Evolutionary conservation across 2,329 filamentous ascomycete species (phyloP), one percentile per base, ranked within the genome.

Genomic region (Nakataea oryzae): DNA sequence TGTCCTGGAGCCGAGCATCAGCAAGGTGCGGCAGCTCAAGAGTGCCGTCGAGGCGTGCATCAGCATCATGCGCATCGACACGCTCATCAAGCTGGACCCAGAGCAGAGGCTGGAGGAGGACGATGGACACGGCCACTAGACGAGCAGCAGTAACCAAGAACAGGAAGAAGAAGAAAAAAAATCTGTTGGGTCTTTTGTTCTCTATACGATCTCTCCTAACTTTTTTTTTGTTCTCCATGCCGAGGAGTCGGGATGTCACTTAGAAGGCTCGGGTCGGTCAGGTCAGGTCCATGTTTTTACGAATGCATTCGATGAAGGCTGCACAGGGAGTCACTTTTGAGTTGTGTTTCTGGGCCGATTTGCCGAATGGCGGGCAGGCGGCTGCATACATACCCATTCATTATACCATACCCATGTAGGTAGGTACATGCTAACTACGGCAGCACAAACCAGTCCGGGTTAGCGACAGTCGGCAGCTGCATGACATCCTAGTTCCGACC

Each of bases 31-130:
- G 77, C 95, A 97, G 81, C 81, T 99, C 72, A 99, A 99, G 88
- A 96, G 90, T 77, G 95, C 95, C 30, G 95, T 99, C 59, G 95
- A 99, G 79, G 95, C 95, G 62, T 97, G 95, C 76, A 96, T 99
- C 76, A 90, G 92, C 72, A 97, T 99, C 74, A 97, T 99, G 95
- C 86, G 95, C 71, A 99, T 99, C 74, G 95, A 99, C 80, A 97
- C 95, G 67, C 82, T 99, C 77, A 97, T 99, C 79, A 96, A 96
- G 81, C 80, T 99, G 75, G 95, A 99, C 81, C 93, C 93, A 24
- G 92, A 97, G 80, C 84, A 88, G 80, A 82, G 84, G 72, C 81
- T 79, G 54, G 84, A 86, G 71, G 85, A 85, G 68, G 89, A 96
- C 77, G 90, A 95, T 71, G 92, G 91, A 63, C 91, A 96, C 77